Conservation (phyloP, 1,284 basidiomycete genomes). For the Meira nashicola region DNA sequence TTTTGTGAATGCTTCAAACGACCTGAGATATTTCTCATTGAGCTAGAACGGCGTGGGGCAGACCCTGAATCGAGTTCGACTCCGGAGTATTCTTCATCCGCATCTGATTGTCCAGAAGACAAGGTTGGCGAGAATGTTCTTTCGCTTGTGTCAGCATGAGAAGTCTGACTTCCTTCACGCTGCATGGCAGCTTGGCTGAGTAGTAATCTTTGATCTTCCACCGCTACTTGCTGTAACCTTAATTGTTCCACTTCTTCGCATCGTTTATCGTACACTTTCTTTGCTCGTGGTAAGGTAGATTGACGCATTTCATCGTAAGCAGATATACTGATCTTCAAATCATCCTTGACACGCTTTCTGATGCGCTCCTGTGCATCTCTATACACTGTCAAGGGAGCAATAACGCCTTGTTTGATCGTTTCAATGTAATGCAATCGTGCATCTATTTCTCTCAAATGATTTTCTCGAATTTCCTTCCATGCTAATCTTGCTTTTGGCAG, state of each 20-base stretch:
- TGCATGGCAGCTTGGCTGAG: conserved; percentile 14
- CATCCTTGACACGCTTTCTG: conserved; percentile 43
- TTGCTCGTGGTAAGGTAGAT: conserved; percentile 33
- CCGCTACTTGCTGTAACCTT: conserved; percentile 41
- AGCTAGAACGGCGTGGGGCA: background rate
- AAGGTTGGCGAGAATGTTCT: background rate
- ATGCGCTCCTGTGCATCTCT: conserved; percentile 39
- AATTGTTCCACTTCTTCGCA: conserved; percentile 46
- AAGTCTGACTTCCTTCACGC: background rate
- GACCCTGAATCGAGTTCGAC: background rate
- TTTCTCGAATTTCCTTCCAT: conserved; percentile 40
- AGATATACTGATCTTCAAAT: conserved; percentile 30
- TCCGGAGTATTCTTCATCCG: background rate
- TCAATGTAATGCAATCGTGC: conserved; percentile 34
- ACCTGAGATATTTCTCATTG: background rate
- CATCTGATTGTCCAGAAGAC: background rate
- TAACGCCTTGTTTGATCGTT: conserved; percentile 27
- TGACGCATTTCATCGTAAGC: conserved; percentile 47
- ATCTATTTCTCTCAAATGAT: conserved; percentile 37
- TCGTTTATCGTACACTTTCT: conserved; percentile 38
- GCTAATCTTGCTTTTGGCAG: conserved; percentile 23
- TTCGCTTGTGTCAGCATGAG: background rate
- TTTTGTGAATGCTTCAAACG: background rate
- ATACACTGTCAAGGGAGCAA: conserved; percentile 40
- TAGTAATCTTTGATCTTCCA: conserved; percentile 45